phyloP scores from a whole-genome alignment of 805 yeast genomes.

The Lipomyces lipofer region DNA sequence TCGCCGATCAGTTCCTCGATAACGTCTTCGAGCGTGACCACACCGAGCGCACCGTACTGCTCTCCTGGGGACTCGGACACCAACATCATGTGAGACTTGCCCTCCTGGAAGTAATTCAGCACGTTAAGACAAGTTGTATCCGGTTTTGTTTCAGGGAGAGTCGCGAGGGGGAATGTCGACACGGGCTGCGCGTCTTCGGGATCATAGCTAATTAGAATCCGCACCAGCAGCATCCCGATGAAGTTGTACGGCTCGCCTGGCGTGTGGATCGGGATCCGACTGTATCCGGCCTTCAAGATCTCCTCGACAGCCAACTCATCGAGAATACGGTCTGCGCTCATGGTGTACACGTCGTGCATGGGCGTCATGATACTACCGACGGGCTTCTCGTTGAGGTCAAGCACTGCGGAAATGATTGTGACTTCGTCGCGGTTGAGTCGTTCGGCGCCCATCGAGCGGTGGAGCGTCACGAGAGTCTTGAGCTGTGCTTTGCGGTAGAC shows the following conservation, averaged over 20 bases:
- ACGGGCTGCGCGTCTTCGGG: conserved; percentile 95
- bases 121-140: conserved; percentile 93
- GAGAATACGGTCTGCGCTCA: conserved; percentile 77
- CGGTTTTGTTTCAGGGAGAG: conserved; percentile 89
- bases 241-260: conserved; percentile 88
- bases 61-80: conserved; percentile 84
- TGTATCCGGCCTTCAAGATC: conserved; percentile 90
- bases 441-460: conserved; percentile 93
- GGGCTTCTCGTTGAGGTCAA: conserved; percentile 88
- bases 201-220: conserved; percentile 90
- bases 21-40: conserved; percentile 92
- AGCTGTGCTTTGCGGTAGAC: conserved; percentile 89
- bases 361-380: conserved; percentile 93
- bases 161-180: conserved; percentile 90
- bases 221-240: conserved; percentile 90
- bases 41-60: conserved; percentile 79
- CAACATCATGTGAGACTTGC: conserved; percentile 95
- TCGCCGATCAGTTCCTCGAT: conserved; percentile 97
- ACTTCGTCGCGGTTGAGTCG: conserved; percentile 92
- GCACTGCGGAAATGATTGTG: conserved; percentile 88
- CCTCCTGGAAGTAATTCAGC: conserved; percentile 94
- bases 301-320: conserved; percentile 85
- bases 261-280: conserved; percentile 88
- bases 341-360: conserved; percentile 80
- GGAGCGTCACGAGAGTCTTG: conserved; percentile 89